Evolutionary conservation across 495 filamentous ascomycete genomes (phyloP), one percentile per base, ranked within the genome.

Genomic region (Lichenothelia convexa): DNA sequence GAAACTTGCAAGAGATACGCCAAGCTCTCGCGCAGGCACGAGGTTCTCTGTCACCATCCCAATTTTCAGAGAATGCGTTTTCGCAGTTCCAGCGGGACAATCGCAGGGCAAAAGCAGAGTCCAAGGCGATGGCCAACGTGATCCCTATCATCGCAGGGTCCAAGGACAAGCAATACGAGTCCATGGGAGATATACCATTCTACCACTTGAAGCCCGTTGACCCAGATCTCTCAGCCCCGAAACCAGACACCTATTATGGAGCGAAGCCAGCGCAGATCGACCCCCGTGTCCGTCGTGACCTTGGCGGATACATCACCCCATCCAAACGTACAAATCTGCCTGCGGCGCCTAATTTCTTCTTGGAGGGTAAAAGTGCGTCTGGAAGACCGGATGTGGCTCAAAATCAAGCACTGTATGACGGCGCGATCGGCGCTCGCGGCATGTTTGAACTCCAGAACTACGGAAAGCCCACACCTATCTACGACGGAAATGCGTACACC

Each of bases 371-470:
- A 40, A 51, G 48, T 2, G 49, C 51, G 0, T 24, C 39, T 32
- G 64, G 61, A 21, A 35, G 35, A 9, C 7, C 41, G 8, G 47
- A 40, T 9, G 60, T 61, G 12, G 51, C 47, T 33, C 21, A 15
- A 39, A 50, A 55, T 22, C 61, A 68, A 42, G 60, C 57, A 24
- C 49, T 40, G 30, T 54, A 61, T 44, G 47, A 61, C 38, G 61
- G 63, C 15, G 63, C 62, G 7, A 34, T 59, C 13, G 63, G 62
- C 8, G 61, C 59, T 20, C 58, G 60, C 34, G 61, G 39, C 21
- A 65, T 67, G 50, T 56, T 59, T 30, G 38, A 35, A 21, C 51
- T 68, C 35, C 55, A 61, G 47, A 61, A 50, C 39, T 66, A 63
- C 34, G 43, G 45, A 40, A 29, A 13, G 9, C 9, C 9, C 24